Evolutionary conservation across 2,329 filamentous ascomycete genomes (phyloP), one percentile per base, ranked within the genome.

Genomic region (Pleurostoma richardsiae): DNA sequence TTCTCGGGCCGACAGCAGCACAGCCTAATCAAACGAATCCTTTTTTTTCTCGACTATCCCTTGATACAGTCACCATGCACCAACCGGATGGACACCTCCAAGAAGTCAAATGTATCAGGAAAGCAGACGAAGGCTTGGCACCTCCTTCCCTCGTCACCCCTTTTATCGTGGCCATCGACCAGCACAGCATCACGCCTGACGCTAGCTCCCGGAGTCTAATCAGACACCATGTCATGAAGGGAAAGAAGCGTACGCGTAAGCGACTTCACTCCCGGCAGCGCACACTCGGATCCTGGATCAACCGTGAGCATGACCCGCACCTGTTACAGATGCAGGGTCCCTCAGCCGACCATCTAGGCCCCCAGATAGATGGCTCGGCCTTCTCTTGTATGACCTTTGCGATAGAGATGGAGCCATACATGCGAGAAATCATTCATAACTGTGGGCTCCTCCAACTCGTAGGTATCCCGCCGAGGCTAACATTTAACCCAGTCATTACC

Each of bases 401-500:
- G 33, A n/a, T 36, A 8, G 33, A 36, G 33, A 36, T 36, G 33
- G 33, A n/a, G n/a, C 33, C 33, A n/a, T n/a, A 36, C 8, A 36
- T n/a, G 33, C 33, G 8, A n/a, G 8, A 36, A n/a, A 36, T 36
- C 33, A n/a, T 36, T n/a, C 33, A 36, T n/a, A 36, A 36, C n/a
- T 36, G 33, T 36, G n/a, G n/a, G 33, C 8, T 8, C n/a, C 33
- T 8, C 8, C 8, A 8, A 36, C 33, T 36, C n/a, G 8, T 36
- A 19, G 19, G 19, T 19, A 19, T 19, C 8, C 33, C n/a, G n/a
- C 33, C 8, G 33, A 36, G 8, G 33, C 33, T 36, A 36, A 36
- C 33, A n/a, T n/a, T 36, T 8, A 36, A 8, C 40, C 4, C 41
- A 52, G 50, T 33, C 29, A 51, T 53, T 36, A 46, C 49, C 10